Percentiles rank a stretch among this genome's conserved stretches.
phyloP scores from a whole-genome alignment of 495 filamentous ascomycete species.

The Penicillium paradoxum region DNA sequence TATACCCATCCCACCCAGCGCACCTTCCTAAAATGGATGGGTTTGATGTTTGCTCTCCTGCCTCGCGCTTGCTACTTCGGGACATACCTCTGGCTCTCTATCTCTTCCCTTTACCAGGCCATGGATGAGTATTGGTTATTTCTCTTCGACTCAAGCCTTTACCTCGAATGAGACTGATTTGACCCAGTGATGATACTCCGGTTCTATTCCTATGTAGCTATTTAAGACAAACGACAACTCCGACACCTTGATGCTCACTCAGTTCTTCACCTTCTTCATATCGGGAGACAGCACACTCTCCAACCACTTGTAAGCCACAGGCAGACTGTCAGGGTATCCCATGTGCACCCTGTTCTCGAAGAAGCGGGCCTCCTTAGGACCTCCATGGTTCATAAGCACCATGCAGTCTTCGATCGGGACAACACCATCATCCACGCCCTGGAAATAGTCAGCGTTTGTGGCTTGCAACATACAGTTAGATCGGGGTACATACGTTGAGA shows the following conservation, averaged over 20 bases:
- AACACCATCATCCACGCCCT: slow-evolving; percentile 65
- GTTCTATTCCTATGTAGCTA: too few species aligned
- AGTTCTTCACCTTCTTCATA: slow-evolving; percentile 22
- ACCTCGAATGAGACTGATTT: too few species aligned
- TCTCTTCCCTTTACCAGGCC: too few species aligned
- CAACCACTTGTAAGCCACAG: slow-evolving; percentile 34
- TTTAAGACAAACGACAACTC: background rate
- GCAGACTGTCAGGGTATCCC: slow-evolving; percentile 53
- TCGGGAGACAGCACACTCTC: slow-evolving; percentile 31
- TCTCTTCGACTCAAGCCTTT: too few species aligned
- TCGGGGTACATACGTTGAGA: slow-evolving; percentile 54
- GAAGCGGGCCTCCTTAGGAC: slow-evolving; percentile 68
- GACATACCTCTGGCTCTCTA: too few species aligned
- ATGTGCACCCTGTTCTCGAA: slow-evolving; percentile 58
- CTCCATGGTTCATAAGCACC: slow-evolving; percentile 62
- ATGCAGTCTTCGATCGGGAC: slow-evolving; percentile 76
- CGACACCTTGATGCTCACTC: background rate
- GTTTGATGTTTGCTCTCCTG: too few species aligned
- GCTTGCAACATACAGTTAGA: background rate
- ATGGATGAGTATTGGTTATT: too few species aligned
- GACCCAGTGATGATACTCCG: too few species aligned
- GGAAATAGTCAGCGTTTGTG: background rate
- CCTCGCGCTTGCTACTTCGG: too few species aligned
- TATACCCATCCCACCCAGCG: too few species aligned
- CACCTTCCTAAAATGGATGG: too few species aligned